A percentile compares a stretch with the other conserved stretches of the same genome.
phyloP scores from a whole-genome alignment of 441 rosid species.

The Populus hybrid region DNA sequence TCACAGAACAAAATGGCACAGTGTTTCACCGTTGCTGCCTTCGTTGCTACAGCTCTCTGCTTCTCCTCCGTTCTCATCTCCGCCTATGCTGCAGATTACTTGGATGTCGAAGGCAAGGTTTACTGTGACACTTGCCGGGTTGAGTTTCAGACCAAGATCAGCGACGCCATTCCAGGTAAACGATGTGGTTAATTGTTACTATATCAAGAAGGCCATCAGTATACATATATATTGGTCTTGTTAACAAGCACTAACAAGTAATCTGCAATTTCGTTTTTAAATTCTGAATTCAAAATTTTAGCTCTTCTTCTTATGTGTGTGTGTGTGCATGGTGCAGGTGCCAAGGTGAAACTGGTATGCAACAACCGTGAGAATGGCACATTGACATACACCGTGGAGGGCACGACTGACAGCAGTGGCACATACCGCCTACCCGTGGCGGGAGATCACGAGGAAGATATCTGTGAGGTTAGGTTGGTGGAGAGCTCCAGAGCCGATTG shows the following conservation, averaged over 20 bases:
- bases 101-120: conserved; percentile 38
- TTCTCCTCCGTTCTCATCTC: conserved; percentile 26
- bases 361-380: conserved; percentile 11
- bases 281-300: too few species aligned
- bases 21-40: conserved; percentile 3
- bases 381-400: conserved; percentile 15
- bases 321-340: conserved; percentile 19
- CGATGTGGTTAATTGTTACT: background rate
- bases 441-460: conserved; percentile 42
- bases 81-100: background rate
- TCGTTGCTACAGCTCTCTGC: conserved; percentile 20
- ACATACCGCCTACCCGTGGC: conserved; percentile 21
- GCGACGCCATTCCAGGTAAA: conserved; percentile 28
- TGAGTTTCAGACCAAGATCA: conserved; percentile 30
- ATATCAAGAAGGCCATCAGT: too few species aligned
- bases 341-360: conserved; percentile 33
- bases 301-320: too few species aligned
- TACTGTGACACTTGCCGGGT: conserved; percentile 51
- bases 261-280: too few species aligned
- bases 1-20: conserved; percentile 28
- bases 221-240: too few species aligned
- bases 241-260: too few species aligned
- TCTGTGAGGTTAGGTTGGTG: conserved; percentile 27
- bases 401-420: conserved; percentile 21
- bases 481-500: conserved; percentile 32